These are phyloP conservation scores for Cordyceps javanica DNA, from an alignment of 2,329 filamentous ascomycete genomes.

Conservation along the genomic window DNA sequence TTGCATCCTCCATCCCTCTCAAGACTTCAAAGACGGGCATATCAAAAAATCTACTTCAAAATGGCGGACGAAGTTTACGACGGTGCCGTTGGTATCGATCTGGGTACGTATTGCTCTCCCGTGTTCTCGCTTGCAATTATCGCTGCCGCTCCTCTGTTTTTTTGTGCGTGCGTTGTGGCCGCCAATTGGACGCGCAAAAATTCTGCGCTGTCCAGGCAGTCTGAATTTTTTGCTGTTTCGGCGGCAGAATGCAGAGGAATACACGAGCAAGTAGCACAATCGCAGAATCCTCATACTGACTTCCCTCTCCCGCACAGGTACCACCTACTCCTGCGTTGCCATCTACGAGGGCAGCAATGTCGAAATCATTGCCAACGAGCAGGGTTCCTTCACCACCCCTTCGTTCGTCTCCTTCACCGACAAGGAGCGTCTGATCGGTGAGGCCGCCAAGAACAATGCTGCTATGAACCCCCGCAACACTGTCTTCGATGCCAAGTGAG, in stretches of 20 bases:
- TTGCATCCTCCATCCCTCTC: conserved; percentile 20
- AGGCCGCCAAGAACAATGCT: conserved; percentile 99
- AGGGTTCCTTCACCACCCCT: conserved; percentile 97
- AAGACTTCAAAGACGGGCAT: conserved; percentile 22
- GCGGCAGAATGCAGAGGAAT: neutral
- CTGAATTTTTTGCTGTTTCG: neutral
- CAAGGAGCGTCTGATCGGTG: conserved; percentile 97
- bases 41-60: conserved; percentile 34
- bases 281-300: neutral
- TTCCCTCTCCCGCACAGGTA: conserved; percentile 53
- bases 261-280: neutral
- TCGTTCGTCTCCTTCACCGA: conserved; percentile 99
- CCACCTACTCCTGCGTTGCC: conserved; percentile 99
- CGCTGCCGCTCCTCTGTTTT: neutral
- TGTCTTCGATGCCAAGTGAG: conserved; percentile 98
- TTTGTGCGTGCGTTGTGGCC: conserved; percentile 7
- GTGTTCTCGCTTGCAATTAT: conserved; percentile 3
- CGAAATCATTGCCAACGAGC: conserved; percentile 99
- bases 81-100: conserved; percentile 99
- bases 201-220: neutral
- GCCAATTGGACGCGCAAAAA: conserved; percentile 7
- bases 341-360: conserved; percentile 99
- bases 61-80: conserved; percentile 99
- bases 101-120: conserved; percentile 59
- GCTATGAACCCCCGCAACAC: conserved; percentile 99